Conservation (phyloP, 1,139 yeast species). For the Zygoascus sp. region DNA sequence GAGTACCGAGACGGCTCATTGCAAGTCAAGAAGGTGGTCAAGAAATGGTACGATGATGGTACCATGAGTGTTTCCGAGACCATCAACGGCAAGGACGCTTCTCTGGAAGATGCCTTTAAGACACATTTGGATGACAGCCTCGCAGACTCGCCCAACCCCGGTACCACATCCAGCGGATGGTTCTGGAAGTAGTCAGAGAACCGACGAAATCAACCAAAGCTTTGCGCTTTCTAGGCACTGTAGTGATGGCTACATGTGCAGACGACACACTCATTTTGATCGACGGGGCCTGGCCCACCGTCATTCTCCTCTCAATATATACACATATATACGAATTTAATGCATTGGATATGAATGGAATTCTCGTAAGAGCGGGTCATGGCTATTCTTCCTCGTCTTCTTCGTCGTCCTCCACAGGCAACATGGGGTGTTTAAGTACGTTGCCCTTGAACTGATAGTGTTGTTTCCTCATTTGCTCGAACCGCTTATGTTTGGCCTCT, state of each 20-base stretch:
- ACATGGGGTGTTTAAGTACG: slow-evolving; percentile 27
- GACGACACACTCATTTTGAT: too few species aligned
- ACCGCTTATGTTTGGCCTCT: slow-evolving; percentile 59
- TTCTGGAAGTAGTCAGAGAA: slow-evolving; percentile 26
- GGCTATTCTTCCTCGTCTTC: slow-evolving; percentile 10
- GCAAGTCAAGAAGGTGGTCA: slow-evolving; percentile 49
- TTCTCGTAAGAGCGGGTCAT: not conserved
- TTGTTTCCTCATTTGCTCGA: slow-evolving; percentile 70
- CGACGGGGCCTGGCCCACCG: too few species aligned
- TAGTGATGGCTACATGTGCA: too few species aligned
- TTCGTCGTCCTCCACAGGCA: slow-evolving; percentile 26
- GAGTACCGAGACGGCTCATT: slow-evolving; percentile 45
- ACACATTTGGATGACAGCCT: slow-evolving; percentile 8
- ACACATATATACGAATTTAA: not conserved
- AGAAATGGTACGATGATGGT: slow-evolving; percentile 64
- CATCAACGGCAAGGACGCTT: slow-evolving; percentile 3
- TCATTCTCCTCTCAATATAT: too few species aligned
- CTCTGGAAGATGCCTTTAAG: not conserved
- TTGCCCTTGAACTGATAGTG: slow-evolving; percentile 74
- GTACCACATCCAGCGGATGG: slow-evolving; percentile 28
- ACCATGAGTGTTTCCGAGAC: slow-evolving; percentile 41
- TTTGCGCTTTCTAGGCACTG: too few species aligned
- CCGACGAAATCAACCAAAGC: too few species aligned
- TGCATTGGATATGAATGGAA: not conserved
- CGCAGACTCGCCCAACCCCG: too few species aligned